Base-by-base conservation (phyloP, 139 green algal species). In the Coelastrella sp. region DNA sequence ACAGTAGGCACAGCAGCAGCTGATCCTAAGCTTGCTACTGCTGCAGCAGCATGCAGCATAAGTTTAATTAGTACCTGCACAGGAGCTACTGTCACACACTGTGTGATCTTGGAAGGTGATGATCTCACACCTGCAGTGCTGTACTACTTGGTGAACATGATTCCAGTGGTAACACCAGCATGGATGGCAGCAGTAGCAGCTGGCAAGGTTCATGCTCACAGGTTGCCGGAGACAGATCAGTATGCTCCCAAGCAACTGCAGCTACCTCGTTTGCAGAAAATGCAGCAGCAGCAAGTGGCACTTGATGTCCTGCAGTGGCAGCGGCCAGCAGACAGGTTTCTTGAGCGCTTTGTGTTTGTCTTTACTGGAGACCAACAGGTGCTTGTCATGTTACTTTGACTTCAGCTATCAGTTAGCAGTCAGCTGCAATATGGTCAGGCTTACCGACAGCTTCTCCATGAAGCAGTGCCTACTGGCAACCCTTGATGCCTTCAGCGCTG, bases 131-230 rank as follows among this genome's bases (percentile, higher is more conserved):
- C 73, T 34, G 32, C 32, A 45, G n/a, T 32, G 5, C n/a, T 81
- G 13, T 17, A 30, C 27, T 35, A 27, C 32, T 37, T 81, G 50
- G n/a, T 81, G n/a, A 17, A 60, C 27, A 48, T 34, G 32, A 15
- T 68, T 27, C 73, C 48, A 23, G 19, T 81, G 35, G 50, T 67
- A 1, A 81, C 73, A 37, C 48, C 73, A 32, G 17, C 50, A 2
- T 81, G 73, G 48, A 15, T 81, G 15, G 25, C 73, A 48, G 73
- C 73, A 67, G 32, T 67, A 51, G 73, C 73, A 34, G 73, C 73
- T 4, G 41, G 15, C 35, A 81, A 51, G 48, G 43, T 34, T 27
- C 35, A 11, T 35, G 15, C 35, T 68, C n/a, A 63, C 4, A 23
- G 23, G 32, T 30, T 79, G 25, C 45, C 72, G 41, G 72, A 66